Evolutionary conservation across 2,329 filamentous ascomycete genomes (phyloP), one percentile per base, ranked within the genome.

Genomic region (Epichloe gansuensis): DNA sequence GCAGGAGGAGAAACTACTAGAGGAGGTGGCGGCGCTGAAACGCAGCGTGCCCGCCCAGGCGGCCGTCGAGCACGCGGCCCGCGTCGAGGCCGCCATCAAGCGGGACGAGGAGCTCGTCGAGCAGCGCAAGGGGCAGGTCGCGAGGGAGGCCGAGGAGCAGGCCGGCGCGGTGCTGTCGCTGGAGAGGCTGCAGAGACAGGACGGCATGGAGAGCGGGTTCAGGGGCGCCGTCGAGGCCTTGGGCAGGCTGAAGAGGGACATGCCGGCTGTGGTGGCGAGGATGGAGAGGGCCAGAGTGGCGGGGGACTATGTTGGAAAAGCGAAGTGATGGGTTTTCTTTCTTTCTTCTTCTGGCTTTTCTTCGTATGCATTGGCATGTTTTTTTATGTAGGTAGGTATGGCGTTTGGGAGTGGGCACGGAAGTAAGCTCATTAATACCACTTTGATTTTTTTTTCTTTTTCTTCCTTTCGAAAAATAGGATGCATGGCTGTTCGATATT

Each of bases 271-370:
- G 3, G 78, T 81, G 60, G 81, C 81, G 51, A 77, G 73, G 64
- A 82, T 83, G 76, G 80, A 84, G 70, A 72, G 80, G 64, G 81
- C 81, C 53, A 70, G 76, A 55, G 73, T 76, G 15, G 81, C 79
- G 23, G 77, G 75, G 15, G 72, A 77, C 57, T 82, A 82, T 63
- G 77, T 79, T 7, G 68, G 76, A 25, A 62, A 62, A 27, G 60
- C 63, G 36, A 60, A 62, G 17, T 47, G 40, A 51, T n/a, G 31
- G 1, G 6, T 5, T 23, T 42, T 4, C 12, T 2, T 34, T 21
- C 47, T 17, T 43, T 13, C 23, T 42, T 31, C 9, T 47, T 44
- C 1, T 27, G 17, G 1, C 31, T 13, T 35, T 41, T 31, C 4
- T 51, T 48, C 7, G 3, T 11, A 9, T 21, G 38, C 2, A 17